Base-by-base conservation (phyloP, 2,329 filamentous ascomycete genomes). In the Paradendryphiella salina region DNA sequence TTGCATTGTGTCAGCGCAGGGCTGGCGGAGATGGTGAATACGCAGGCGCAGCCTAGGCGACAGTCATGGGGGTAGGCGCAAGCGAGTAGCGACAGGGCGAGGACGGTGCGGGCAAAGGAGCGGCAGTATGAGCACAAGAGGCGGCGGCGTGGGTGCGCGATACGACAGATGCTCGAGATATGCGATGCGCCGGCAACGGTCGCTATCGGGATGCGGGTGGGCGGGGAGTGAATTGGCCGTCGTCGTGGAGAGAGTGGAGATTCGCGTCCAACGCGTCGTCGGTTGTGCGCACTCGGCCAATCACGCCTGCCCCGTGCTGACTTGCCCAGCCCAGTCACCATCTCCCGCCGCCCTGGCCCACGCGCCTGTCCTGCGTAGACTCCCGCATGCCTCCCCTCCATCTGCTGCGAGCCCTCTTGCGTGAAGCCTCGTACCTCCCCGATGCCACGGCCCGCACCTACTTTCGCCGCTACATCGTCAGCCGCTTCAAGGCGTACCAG, bases 341-440 rank as follows among this genome's bases (percentile, higher is more conserved):
- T 23, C 37, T 13, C 11, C 6, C 14, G 32, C 20, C 28, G 43
- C 29, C 37, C 50, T 39, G 37, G 38, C 54, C 49, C 54, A 50
- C 38, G 37, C 50, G n/a, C 31, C 50, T 3, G 36, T 52, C 44
- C 45, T 45, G 45, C 56, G 17, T 65, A 61, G 18, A 45, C 46
- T 9, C 54, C 58, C 50, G 59, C 21, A 26, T 26, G 23, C 23
- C 60, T 45, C 60, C 74, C 20, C 60, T 75, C 20, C 78, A 81
- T 62, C 70, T 84, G 37, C 75, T 83, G 56, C 81, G 84, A 40
- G 75, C 78, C 18, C 75, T 84, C 8, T 77, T 86, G 32, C 80
- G 84, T 52, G 80, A 85, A 72, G 77, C 77, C 55, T 78, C 79
- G 47, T 86, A 86, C 60, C 78, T 86, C 32, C 83, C 84, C 21